Evolutionary conservation across 768 basidiomycete genomes (phyloP).

Genomic region (Hydnomerulius pinastri): DNA sequence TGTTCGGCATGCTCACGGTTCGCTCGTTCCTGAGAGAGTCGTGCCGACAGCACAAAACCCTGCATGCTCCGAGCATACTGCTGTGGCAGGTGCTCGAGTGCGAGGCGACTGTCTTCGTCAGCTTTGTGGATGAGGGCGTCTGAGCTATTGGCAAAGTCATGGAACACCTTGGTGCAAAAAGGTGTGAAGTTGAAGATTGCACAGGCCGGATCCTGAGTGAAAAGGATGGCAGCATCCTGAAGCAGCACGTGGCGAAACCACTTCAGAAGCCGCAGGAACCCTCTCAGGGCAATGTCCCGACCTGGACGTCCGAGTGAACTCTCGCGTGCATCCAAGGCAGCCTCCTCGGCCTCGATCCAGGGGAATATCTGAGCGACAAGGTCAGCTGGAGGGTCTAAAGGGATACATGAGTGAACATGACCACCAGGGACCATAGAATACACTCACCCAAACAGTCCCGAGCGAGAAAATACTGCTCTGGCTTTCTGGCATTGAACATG

Average conservation of each 20-base stretch:
- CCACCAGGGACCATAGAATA: too few species aligned
- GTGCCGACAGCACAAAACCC: conserved; percentile 8
- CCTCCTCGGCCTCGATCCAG: background rate
- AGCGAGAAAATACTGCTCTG: conserved; percentile 27
- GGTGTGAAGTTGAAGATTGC: conserved; percentile 27
- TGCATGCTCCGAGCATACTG: conserved; percentile 19
- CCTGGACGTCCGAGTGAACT: too few species aligned
- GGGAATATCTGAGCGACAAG: conserved; percentile 15
- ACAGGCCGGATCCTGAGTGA: conserved; percentile 13
- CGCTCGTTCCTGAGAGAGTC: conserved; percentile 3
- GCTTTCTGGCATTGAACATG: conserved; percentile 28
- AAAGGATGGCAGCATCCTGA: conserved; percentile 38
- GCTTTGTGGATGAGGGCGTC: conserved; percentile 13
- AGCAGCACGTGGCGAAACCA: conserved; percentile 32
- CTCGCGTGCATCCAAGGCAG: background rate
- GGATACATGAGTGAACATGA: fast-evolving
- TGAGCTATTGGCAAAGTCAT: conserved; percentile 15
- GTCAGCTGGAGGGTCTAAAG: conserved; percentile 16
- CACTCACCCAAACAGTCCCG: conserved; percentile 7
- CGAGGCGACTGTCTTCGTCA: conserved; percentile 10
- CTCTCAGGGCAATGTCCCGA: conserved; percentile 25
- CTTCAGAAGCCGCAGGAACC: conserved; percentile 28
- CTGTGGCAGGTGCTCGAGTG: conserved; percentile 27
- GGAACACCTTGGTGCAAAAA: conserved; percentile 28
- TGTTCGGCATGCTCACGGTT: background rate